These are phyloP conservation scores for Arabidopsis hybrid DNA, from an alignment of 441 rosid species.

Conservation along the genomic window DNA sequence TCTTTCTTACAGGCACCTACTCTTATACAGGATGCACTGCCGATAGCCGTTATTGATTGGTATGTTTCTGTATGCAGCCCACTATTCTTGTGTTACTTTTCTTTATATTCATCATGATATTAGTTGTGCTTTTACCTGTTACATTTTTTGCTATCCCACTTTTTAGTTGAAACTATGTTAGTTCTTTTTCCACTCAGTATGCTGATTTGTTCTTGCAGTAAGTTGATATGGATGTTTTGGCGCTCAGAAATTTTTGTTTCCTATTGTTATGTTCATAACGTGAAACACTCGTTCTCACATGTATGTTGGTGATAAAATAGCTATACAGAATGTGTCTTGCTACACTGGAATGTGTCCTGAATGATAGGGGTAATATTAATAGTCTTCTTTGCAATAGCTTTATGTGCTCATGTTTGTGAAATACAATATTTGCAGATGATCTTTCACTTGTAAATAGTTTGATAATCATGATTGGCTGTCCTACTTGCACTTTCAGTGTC, in stretches of 20 bases:
- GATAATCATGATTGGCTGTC: too few relatives aligned
- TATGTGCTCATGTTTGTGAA: too few relatives aligned
- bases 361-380: slow-evolving; percentile 15
- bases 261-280: slow-evolving; percentile 17
- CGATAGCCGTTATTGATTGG: slow-evolving; percentile 80
- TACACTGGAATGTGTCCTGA: background rate
- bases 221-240: slow-evolving; percentile 16
- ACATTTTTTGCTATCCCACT: slow-evolving; percentile 21
- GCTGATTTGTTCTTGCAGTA: slow-evolving; percentile 27
- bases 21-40: slow-evolving; percentile 74
- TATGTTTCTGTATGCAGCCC: slow-evolving; percentile 57
- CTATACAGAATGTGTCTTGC: slow-evolving; percentile 12
- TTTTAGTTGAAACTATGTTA: slow-evolving; percentile 18
- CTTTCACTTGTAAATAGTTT: too few relatives aligned
- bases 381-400: too few relatives aligned
- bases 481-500: too few relatives aligned
- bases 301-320: slow-evolving; percentile 30
- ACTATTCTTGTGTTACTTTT: slow-evolving; percentile 34
- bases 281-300: slow-evolving; percentile 24
- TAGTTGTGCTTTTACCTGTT: slow-evolving; percentile 25
- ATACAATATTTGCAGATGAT: too few relatives aligned
- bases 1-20: slow-evolving; percentile 69
- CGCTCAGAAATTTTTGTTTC: slow-evolving; percentile 15
- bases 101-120: slow-evolving; percentile 21
- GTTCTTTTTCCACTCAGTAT: background rate